Evolutionary conservation across 2,329 filamentous ascomycete genomes (phyloP), one percentile per base, ranked within the genome.

Genomic region (Paraphoma chrysanthemicola): DNA sequence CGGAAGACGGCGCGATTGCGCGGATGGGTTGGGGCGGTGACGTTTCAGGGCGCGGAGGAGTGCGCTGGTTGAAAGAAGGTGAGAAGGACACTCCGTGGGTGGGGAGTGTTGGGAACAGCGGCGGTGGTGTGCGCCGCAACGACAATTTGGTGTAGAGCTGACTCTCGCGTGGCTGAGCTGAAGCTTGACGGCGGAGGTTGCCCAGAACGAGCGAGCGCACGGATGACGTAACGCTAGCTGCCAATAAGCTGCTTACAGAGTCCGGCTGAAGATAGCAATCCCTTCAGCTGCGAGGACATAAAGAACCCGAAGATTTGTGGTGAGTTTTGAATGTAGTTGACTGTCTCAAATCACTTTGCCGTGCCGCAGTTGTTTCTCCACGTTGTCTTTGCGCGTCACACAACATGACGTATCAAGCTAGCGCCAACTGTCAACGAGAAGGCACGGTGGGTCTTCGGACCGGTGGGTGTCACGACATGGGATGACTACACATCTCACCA

Each of bases 221-320:
- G 51, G 63, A 66, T 69, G 67, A 69, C 67, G 67, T 69, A 69
- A 69, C 57, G 18, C 49, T 17, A 46, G 42, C 17, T 48, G 59
- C 53, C 52, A 42, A 46, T 45, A 42, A 44, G 41, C 14, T 51
- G 54, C 53, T 55, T 52, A 54, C 48, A 36, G 3, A 41, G 9
- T 18, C 6, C 9, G 43, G 17, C 44, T 48, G 33, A 28, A 39
- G 17, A 30, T 45, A 52, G 53, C 10, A 36, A 36, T 36, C 33
- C 33, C 33, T 36, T 31, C 47, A 41, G 16, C 18, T 49, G 23
- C 43, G 12, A 28, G 23, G 29, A 45, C 11, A 30, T 29, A 30
- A 16, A 11, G n/a, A 33, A 36, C 18, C 36, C 11, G 44, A 42
- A 11, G 9, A 1, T 29, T 6, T 6, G 12, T 16, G 11, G 14